Evolutionary conservation across 257 asterid genomes (phyloP), one percentile per base, ranked within the genome.

Genomic region (Osmanthus fragrans): DNA sequence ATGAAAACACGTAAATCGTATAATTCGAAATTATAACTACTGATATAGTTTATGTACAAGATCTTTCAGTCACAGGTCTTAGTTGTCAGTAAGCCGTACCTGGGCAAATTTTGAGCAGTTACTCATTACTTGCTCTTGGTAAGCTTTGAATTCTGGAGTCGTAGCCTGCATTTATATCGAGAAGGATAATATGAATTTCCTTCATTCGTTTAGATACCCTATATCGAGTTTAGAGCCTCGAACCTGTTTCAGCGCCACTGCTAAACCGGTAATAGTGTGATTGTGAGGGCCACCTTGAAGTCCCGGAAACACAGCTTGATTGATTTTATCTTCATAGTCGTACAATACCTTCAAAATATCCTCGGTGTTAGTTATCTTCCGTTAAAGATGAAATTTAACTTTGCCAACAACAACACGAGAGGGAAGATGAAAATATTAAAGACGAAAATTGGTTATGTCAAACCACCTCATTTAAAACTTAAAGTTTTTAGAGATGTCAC

Each of bases 251-350:
- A 96, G 79, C 13, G 99, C 99, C 72, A 93, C 98, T 39, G 99
- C 99, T 88, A 96, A 82, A 58, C 96, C 99, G 27, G 97, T 86
- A 73, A 93, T 96, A 25, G 99, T 96, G 89, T 96, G 99, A 80
- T 96, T 93, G 88, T 96, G 99, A 36, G 97, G 98, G 29, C 98
- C 98, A 23, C 99, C 99, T 88, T 96, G 99, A 84, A 96, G 98
- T 74, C 99, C 99, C n/a, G 99, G 99, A 83, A 96, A 96, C 68
- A 96, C 99, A 39, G 99, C 97, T 88, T 93, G 98, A 75, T 96
- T 96, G 87, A 96, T 93, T 82, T 85, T 92, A 75, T 96, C 98
- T 84, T 96, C 99, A 72, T 74, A 92, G 88, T 96, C 97, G 79
- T 93, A 96, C 88, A 92, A 66, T 74, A 95, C 98, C 99, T 95